These are phyloP conservation scores for Urochloa ruziziensis DNA, from an alignment of 176 grass and related monocot genomes.

Conservation along the genomic window DNA sequence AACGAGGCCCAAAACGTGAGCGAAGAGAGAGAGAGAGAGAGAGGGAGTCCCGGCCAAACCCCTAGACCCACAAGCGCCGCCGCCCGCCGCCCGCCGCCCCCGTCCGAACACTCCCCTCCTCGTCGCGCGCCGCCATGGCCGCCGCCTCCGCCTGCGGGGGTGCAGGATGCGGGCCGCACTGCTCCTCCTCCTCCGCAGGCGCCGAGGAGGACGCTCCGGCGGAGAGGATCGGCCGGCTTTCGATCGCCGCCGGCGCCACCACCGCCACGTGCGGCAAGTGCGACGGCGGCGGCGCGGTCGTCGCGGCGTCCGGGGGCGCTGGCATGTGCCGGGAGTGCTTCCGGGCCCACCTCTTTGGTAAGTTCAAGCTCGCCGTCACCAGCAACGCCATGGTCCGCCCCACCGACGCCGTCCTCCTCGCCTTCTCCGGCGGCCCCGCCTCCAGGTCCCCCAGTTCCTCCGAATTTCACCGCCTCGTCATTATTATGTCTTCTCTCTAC, in stretches of 20 bases:
- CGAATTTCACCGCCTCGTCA: not conserved
- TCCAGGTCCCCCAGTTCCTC: constrained; percentile 53
- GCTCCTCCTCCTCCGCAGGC: constrained; percentile 20
- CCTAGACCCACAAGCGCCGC: not conserved
- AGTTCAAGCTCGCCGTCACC: constrained; percentile 90
- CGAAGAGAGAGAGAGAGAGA: not conserved
- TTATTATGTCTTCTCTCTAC: not conserved
- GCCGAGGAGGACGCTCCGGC: not conserved
- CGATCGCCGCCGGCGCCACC: not conserved
- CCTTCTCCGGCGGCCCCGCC: constrained; percentile 85
- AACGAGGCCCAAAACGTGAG: not conserved
- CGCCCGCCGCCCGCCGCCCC: not conserved
- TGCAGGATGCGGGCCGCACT: constrained; percentile 42
- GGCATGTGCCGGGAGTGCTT: constrained; percentile 66
- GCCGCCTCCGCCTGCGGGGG: constrained; percentile 36
- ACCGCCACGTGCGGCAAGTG: constrained; percentile 42
- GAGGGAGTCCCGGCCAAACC: not conserved
- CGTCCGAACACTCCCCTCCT: not conserved
- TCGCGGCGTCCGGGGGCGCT: constrained; percentile 40
- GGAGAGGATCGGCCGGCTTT: constrained; percentile 34
- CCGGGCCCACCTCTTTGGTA: constrained; percentile 59
- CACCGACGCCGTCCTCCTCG: constrained; percentile 81
- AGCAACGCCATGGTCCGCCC: constrained; percentile 88
- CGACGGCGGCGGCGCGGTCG: constrained; percentile 49
- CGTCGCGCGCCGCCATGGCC: constrained; percentile 31